These are phyloP conservation scores for Platanthera zijinensis DNA, from an alignment of 106 monocot genomes.

Conservation along the genomic window DNA sequence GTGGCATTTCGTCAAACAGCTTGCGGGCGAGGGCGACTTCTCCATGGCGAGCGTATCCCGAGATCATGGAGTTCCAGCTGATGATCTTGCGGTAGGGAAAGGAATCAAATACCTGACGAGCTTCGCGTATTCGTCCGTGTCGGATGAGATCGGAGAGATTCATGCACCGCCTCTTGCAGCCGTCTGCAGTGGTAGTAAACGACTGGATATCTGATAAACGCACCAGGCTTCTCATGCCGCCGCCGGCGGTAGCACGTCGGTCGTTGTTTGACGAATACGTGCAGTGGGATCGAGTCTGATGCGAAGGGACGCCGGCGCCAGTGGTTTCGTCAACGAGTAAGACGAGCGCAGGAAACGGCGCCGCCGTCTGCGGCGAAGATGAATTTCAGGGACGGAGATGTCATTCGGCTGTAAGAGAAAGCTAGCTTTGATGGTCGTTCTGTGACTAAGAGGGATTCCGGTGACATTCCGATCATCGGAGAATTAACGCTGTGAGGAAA, in stretches of 20 bases:
- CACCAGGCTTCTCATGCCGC: not conserved
- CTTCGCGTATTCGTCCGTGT: conserved; percentile 33
- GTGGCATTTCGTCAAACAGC: conserved; percentile 64
- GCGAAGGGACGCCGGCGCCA: not conserved
- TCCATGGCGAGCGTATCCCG: conserved; percentile 28
- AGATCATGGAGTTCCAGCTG: conserved; percentile 65
- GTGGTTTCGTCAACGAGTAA: not conserved
- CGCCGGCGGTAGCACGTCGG: not conserved
- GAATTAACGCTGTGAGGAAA: no score
- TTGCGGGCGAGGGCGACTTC: conserved; percentile 33
- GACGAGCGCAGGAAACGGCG: not conserved
- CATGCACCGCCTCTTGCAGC: conserved; percentile 29
- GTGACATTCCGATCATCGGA: no score
- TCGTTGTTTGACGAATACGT: no score
- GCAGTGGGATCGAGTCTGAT: no score
- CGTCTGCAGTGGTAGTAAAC: not conserved
- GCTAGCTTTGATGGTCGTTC: no score
- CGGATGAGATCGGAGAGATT: conserved; percentile 46
- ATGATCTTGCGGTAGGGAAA: conserved; percentile 36
- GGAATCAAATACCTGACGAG: conserved; percentile 43
- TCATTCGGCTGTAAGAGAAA: no score
- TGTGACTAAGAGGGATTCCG: no score
- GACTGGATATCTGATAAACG: not conserved
- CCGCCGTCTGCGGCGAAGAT: no score
- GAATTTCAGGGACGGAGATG: no score